These are phyloP conservation scores for Craspedostauros australis DNA, from an alignment of 108 stramenopile genomes.

Conservation along the genomic window DNA sequence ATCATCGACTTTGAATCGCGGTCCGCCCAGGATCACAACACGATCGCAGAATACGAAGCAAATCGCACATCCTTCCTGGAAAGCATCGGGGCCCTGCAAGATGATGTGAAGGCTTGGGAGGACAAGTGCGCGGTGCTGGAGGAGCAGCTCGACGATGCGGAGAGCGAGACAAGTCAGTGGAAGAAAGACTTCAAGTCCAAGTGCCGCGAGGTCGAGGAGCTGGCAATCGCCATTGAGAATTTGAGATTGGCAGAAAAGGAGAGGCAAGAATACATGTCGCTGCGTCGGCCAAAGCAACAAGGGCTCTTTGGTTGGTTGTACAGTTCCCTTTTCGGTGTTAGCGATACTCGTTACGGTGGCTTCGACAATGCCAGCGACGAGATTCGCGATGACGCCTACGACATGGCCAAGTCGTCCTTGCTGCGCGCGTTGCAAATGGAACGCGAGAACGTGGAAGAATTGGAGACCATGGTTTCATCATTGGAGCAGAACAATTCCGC, in stretches of 20 bases:
- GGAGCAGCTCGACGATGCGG: constrained; percentile 20
- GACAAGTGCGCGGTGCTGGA: constrained; percentile 24
- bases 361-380: constrained; percentile 6
- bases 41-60: constrained; percentile 43
- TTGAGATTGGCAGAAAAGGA: constrained; percentile 24
- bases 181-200: constrained; percentile 37
- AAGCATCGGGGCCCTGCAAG: constrained; percentile 29
- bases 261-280: neutral
- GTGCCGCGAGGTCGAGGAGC: constrained; percentile 47
- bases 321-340: constrained; percentile 20
- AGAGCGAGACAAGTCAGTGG: constrained; percentile 20
- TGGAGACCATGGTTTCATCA: constrained; percentile 44
- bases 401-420: constrained; percentile 67
- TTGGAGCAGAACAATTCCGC: constrained; percentile 75
- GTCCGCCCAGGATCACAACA: constrained; percentile 47
- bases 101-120: constrained; percentile 42
- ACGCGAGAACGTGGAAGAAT: constrained; percentile 65
- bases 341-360: neutral
- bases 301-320: constrained; percentile 29
- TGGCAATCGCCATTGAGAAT: constrained; percentile 40
- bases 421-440: constrained; percentile 68
- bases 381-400: constrained; percentile 30
- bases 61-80: constrained; percentile 57
- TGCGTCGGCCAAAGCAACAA: constrained; percentile 1
- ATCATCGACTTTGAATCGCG: constrained; percentile 57